Conservation (phyloP, 495 filamentous ascomycete species). For the Trichocladium antarcticum region DNA sequence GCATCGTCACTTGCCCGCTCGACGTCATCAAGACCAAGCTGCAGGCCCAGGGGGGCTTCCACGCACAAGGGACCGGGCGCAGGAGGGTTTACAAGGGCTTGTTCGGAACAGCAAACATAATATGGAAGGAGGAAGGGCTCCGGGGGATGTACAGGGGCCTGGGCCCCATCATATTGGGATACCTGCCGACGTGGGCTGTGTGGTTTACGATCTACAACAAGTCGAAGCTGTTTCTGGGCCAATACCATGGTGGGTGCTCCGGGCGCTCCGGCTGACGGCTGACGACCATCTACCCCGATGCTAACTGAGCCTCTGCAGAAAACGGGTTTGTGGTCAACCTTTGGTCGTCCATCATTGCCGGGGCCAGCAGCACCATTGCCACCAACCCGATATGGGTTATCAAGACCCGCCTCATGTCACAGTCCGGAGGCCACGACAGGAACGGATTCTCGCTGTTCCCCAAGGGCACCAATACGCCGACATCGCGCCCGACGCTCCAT, state of each 20-base stretch:
- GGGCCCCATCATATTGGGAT: slow-evolving; percentile 87
- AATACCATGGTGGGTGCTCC: slow-evolving; percentile 49
- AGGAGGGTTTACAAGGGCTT: slow-evolving; percentile 68
- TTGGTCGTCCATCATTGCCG: slow-evolving; percentile 76
- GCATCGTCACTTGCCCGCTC: slow-evolving; percentile 89
- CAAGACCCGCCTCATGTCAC: slow-evolving; percentile 95
- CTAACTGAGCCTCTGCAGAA: slow-evolving; percentile 17
- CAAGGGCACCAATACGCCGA: slow-evolving; percentile 36
- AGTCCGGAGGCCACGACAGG: slow-evolving; percentile 38
- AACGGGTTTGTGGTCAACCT: slow-evolving; percentile 42
- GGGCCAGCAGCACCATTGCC: slow-evolving; percentile 80
- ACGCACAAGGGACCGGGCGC: slow-evolving; percentile 32
- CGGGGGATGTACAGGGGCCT: slow-evolving; percentile 88
- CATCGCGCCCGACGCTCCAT: slow-evolving; percentile 39
- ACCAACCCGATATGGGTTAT: slow-evolving; percentile 99
- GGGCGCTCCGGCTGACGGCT: not conserved
- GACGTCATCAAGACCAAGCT: slow-evolving; percentile 99
- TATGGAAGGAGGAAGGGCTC: slow-evolving; percentile 79
- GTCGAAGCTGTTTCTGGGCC: slow-evolving; percentile 59
- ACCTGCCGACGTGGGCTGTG: slow-evolving; percentile 95
- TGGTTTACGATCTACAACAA: slow-evolving; percentile 93
- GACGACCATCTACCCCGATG: no score
- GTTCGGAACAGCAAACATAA: slow-evolving; percentile 69
- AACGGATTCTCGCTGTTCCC: slow-evolving; percentile 33
- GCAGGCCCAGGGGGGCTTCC: slow-evolving; percentile 85